phyloP scores from a whole-genome alignment of 2,329 filamentous ascomycete species.

The Fusarium ambrosium region DNA sequence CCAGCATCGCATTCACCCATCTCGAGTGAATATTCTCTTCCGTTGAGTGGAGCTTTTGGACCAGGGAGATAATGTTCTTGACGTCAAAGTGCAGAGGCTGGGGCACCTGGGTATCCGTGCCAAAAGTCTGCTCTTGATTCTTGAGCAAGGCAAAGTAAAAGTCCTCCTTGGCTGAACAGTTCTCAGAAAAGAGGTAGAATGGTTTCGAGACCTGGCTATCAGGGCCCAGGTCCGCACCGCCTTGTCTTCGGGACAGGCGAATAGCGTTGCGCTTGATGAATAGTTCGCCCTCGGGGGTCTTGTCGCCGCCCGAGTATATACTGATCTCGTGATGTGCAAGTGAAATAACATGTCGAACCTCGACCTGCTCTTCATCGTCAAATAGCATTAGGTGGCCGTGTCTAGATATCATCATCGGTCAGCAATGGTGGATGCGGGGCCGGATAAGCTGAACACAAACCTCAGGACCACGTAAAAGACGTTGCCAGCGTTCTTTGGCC shows the following conservation, averaged over 20 bases:
- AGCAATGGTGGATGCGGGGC: constrained; percentile 18
- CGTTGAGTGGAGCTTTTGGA: constrained; percentile 90
- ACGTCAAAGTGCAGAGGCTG: constrained; percentile 83
- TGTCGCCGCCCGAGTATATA: constrained; percentile 83
- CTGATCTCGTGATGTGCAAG: constrained; percentile 88
- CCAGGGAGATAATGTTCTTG: constrained; percentile 87
- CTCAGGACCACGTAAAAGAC: constrained; percentile 93
- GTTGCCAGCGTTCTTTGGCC: constrained; percentile 79
- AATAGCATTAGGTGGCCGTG: constrained; percentile 98
- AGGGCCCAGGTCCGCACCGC: constrained; percentile 66
- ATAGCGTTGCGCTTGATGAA: constrained; percentile 97
- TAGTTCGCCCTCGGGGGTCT: constrained; percentile 89
- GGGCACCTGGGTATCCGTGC: constrained; percentile 69
- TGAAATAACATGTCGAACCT: constrained; percentile 96
- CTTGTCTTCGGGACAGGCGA: constrained; percentile 76
- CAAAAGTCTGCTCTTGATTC: constrained; percentile 80
- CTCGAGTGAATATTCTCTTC: constrained; percentile 91
- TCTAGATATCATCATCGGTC: constrained; percentile 58
- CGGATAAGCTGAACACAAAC: constrained; percentile 49
- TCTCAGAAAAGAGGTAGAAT: constrained; percentile 95
- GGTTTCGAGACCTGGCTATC: constrained; percentile 77
- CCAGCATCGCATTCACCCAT: constrained; percentile 94
- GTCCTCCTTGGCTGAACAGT: constrained; percentile 96
- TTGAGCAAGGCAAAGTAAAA: constrained; percentile 95
- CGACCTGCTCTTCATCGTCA: constrained; percentile 93